Evolutionary conservation across 2,329 filamentous ascomycete genomes (phyloP), one percentile per base, ranked within the genome.

Genomic region (Alternaria rosae): DNA sequence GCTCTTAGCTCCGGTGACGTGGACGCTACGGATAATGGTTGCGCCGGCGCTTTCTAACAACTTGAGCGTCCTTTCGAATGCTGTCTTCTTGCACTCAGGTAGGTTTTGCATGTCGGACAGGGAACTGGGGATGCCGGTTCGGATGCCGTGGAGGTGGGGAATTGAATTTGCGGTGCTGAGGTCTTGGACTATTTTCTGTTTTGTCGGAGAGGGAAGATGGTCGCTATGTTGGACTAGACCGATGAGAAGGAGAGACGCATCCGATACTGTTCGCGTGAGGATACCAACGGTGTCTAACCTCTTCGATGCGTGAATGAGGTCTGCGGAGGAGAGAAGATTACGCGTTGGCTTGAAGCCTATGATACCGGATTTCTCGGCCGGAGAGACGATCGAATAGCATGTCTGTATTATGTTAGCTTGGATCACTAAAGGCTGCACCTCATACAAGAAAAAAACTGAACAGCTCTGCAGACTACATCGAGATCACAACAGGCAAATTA

Each of bases 271-370:
- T 43, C 84, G 77, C 4, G 85, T 80, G 77, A 87, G 82, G 0
- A 85, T 82, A 0, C 85, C 85, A 23, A 86, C 76, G 1, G 84
- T 85, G 66, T 86, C 84, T 66, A 83, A 81, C 54, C 81, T 82
- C 65, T 84, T 76, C 50, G 79, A 83, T 59, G 91, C 85, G 2
- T 89, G 88, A 12, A 92, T 85, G 0, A 90, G 64, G 85, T 25
- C 89, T 76, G 68, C 83, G 76, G 30, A 85, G 78, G 85, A 87
- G 0, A 85, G 88, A 6, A 90, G 78, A 0, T 87, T 87, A 3
- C 61, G 54, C 1, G 73, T 71, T 5, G 70, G 69, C 44, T 73
- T 74, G 32, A 67, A 71, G 0, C 70, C 69, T 1, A 71, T 56
- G 1, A 73, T 54, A 0, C 64, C 66, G 25, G 62, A 68, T 42